Evolutionary conservation across 352 stramenopile genomes (phyloP), one percentile per base, ranked within the genome.

Genomic region (Globisporangium spiculum): DNA sequence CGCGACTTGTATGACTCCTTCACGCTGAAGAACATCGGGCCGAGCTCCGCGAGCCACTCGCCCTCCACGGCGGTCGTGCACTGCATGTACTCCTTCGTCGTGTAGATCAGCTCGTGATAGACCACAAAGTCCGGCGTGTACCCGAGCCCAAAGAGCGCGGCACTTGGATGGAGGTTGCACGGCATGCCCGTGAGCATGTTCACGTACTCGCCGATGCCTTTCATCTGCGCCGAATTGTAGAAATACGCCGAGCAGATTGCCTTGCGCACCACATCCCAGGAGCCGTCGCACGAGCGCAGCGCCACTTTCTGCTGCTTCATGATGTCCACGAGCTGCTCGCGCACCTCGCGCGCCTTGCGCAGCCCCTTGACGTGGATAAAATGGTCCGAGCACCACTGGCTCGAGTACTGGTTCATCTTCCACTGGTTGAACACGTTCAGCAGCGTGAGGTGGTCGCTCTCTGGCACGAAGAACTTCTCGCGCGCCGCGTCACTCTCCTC

Each of bases 71-170:
- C 97, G 16, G 97, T 99, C 4, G 98, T 94, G 74, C 95, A 99
- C 69, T 96, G 96, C 97, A 99, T 99, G 81, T 98, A 99, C 73
- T 96, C 86, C 69, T 99, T 99, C 38, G 90, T 98, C n/a, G 98
- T 99, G 76, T 98, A 98, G 55, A 99, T 98, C 8, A 99, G 89
- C 77, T 99, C 98, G 76, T 99, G 97, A 75, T 99, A 99, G 26
- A 98, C 97, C 4, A 99, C 96, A 84, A 99, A 99, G 78, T 99
- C 98, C 18, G 98, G 98, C 26, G 97, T 99, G 81, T 99, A 99
- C 20, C 98, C 98, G 20, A 99, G 80, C 14, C 97, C 97, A 80
- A 98, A 99, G 18, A 99, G 74, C n/a, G 97, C 96, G 34, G 92
- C 98, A 54, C 92, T 98, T 10, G 97, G 97, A 77, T 99, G 98